These are phyloP conservation scores for Coelastrella sp. DNA, from an alignment of 139 green algal species.

Conservation along the genomic window DNA sequence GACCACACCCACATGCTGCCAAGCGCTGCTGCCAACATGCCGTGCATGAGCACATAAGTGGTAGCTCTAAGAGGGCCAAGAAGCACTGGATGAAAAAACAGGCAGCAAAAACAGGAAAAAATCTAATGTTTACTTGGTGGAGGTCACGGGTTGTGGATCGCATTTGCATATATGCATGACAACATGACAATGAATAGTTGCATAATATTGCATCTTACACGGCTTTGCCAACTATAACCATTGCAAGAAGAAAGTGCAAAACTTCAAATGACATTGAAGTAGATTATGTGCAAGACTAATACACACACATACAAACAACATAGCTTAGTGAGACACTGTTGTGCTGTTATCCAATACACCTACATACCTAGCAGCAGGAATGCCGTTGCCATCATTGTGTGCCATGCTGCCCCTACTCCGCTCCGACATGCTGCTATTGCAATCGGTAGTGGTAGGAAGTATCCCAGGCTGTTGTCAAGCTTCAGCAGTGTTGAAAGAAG, in stretches of 20 bases:
- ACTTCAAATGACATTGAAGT: too few relatives aligned
- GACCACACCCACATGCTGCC: constrained; percentile 62
- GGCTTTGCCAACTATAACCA: too few relatives aligned
- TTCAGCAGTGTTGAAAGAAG: constrained; percentile 81
- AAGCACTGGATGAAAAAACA: constrained; percentile 66
- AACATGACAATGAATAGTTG: too few relatives aligned
- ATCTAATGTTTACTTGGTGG: too few relatives aligned
- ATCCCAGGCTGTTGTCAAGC: constrained; percentile 82
- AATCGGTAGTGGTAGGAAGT: constrained; percentile 88
- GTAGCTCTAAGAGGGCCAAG: constrained; percentile 80
- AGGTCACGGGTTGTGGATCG: too few relatives aligned
- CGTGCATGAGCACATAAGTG: constrained; percentile 83
- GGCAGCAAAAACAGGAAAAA: too few relatives aligned
- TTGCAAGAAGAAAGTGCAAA: too few relatives aligned
- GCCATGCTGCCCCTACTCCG: constrained; percentile 63
- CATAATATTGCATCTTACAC: too few relatives aligned
- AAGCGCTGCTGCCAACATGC: constrained; percentile 72
- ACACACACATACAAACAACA: neutral
- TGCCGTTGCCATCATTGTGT: constrained; percentile 74
- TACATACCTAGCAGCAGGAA: constrained; percentile 85
- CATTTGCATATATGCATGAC: too few relatives aligned
- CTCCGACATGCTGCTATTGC: constrained; percentile 76
- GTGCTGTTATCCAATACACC: neutral
- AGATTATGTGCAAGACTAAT: neutral
- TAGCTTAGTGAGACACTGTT: neutral